Conservation (phyloP, 108 stramenopile species). For the Cyclotella sp. region DNA sequence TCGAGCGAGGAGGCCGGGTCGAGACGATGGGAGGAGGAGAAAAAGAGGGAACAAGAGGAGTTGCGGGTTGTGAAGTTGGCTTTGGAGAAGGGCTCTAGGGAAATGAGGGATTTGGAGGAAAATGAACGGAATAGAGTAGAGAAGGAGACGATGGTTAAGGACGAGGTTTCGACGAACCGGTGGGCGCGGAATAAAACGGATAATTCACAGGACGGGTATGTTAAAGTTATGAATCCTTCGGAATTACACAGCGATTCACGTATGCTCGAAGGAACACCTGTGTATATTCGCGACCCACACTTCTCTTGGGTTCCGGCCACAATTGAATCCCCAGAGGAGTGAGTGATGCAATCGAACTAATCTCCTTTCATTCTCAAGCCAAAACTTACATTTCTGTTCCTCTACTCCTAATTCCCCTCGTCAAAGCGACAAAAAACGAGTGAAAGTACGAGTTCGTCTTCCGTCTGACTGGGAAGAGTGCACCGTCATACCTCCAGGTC, state of each 20-base stretch:
- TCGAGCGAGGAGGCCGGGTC: background rate
- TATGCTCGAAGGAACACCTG: conserved; percentile 37
- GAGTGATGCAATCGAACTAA: background rate
- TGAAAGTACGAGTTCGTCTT: conserved; percentile 54
- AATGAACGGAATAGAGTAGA: background rate
- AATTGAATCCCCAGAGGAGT: conserved; percentile 28
- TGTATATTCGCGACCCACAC: conserved; percentile 66
- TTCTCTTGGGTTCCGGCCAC: conserved; percentile 85
- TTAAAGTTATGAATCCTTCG: background rate
- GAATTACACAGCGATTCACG: background rate
- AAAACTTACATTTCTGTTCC: background rate
- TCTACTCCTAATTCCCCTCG: background rate
- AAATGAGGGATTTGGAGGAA: conserved; percentile 15
- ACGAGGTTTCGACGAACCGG: background rate
- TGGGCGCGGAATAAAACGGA: background rate
- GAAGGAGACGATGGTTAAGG: background rate
- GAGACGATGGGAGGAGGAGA: background rate
- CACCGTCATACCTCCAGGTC: conserved; percentile 43
- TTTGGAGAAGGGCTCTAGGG: background rate
- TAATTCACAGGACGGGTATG: background rate
- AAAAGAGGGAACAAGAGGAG: background rate
- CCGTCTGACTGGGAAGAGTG: conserved; percentile 62
- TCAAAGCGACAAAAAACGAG: conserved; percentile 38
- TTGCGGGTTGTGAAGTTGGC: background rate
- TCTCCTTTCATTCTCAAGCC: background rate